A percentile compares a stretch with the other conserved stretches of the same genome.
Conservation (phyloP, 495 filamentous ascomycete genomes). For the Neurospora sp. region DNA sequence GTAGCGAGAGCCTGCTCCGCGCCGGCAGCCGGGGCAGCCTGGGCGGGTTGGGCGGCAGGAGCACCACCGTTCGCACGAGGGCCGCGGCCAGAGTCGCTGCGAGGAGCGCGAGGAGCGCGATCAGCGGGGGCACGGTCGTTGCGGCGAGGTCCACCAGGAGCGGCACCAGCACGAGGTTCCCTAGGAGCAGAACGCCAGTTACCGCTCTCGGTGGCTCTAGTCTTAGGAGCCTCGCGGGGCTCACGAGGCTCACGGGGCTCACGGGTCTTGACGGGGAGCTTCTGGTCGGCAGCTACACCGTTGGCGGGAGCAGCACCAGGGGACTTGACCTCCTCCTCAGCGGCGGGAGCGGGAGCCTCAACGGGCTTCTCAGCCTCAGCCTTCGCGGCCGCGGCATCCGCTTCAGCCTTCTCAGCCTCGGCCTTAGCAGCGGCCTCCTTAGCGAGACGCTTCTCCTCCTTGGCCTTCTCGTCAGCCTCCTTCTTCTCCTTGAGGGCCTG, state of each 20-base stretch:
- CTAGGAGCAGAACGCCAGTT: conserved; percentile 41
- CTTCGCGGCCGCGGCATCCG: conserved; percentile 11
- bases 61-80: conserved; percentile 36
- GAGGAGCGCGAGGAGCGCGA: conserved; percentile 33
- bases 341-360: conserved; percentile 17
- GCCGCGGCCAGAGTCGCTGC: conserved; percentile 29
- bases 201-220: conserved; percentile 36
- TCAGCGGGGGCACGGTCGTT: conserved; percentile 34
- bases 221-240: conserved; percentile 19
- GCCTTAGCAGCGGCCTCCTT: conserved; percentile 56
- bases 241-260: conserved; percentile 17
- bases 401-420: conserved; percentile 34
- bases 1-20: conserved; percentile 19
- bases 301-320: conserved; percentile 15
- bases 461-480: conserved; percentile 79
- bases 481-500: conserved; percentile 67
- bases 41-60: conserved; percentile 18
- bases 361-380: conserved; percentile 15
- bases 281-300: conserved; percentile 22
- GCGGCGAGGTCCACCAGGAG: conserved; percentile 24
- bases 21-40: conserved; percentile 13
- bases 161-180: conserved; percentile 29
- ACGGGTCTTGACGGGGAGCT: conserved; percentile 15
- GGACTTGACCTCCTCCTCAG: conserved; percentile 11
- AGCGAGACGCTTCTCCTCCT: conserved; percentile 56